Percentiles rank a stretch among this genome's conserved stretches.
phyloP scores from a whole-genome alignment of 1,284 basidiomycete species.

The Ustilago sp. region DNA sequence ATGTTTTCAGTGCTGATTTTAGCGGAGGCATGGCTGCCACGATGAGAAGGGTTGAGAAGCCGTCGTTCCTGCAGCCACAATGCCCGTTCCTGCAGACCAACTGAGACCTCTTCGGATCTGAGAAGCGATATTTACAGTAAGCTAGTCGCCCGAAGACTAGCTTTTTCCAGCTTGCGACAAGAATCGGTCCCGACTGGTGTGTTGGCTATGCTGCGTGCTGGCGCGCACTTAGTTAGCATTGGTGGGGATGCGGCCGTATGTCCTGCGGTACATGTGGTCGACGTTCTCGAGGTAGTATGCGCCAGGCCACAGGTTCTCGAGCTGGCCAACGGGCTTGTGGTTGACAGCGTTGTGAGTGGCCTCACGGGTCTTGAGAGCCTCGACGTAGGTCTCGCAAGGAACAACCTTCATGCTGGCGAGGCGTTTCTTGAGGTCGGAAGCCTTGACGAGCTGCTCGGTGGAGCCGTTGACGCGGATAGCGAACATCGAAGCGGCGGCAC shows the following conservation, averaged over 20 bases:
- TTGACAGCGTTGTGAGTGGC: slow-evolving; percentile 92
- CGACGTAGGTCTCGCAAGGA: slow-evolving; percentile 86
- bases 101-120: neutral
- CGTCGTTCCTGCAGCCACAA: neutral
- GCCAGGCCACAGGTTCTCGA: slow-evolving; percentile 94
- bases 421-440: slow-evolving; percentile 82
- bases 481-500: slow-evolving; percentile 92
- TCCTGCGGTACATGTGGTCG: slow-evolving; percentile 91
- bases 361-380: slow-evolving; percentile 78
- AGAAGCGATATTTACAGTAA: slow-evolving; percentile 13
- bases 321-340: slow-evolving; percentile 85
- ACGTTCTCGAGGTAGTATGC: slow-evolving; percentile 93
- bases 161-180: neutral
- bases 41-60: neutral
- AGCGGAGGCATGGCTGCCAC: neutral
- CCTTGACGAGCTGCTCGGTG: slow-evolving; percentile 81
- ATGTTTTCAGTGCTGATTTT: neutral
- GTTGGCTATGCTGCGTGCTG: neutral
- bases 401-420: slow-evolving; percentile 89
- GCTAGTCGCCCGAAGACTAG: neutral
- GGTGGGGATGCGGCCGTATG: slow-evolving; percentile 74
- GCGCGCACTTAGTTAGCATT: slow-evolving; percentile 40
- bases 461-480: slow-evolving; percentile 86
- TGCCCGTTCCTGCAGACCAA: neutral
- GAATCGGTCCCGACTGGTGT: no score